Evolutionary conservation across 2,329 filamentous ascomycete genomes (phyloP).

Genomic region (Metarhizium anisopliae): DNA sequence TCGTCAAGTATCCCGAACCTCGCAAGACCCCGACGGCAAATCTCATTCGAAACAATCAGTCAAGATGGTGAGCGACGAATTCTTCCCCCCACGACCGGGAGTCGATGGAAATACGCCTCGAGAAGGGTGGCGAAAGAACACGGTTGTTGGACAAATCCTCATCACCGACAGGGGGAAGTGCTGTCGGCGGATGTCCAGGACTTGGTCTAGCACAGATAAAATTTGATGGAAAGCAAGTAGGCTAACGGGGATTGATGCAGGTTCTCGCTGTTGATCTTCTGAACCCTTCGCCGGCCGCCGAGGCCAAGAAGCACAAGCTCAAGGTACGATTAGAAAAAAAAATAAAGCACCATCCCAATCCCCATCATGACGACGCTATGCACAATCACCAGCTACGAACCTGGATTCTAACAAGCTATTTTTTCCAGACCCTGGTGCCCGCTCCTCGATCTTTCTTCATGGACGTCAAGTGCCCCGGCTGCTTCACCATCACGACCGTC

Average conservation of each 20-base stretch:
- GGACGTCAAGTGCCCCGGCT: constrained; percentile 99
- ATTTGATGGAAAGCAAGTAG: constrained; percentile 11
- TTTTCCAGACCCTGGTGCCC: constrained; percentile 75
- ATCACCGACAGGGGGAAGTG: constrained; percentile 10
- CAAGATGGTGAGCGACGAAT: constrained; percentile 57
- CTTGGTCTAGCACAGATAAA: background rate
- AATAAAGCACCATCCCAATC: constrained; percentile 6
- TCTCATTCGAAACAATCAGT: constrained; percentile 40
- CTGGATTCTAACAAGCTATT: background rate
- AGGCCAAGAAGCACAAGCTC: constrained; percentile 99
- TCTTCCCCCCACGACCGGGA: constrained; percentile 9
- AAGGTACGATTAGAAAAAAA: constrained; percentile 58
- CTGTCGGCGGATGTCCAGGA: constrained; percentile 8
- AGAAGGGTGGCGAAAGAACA: constrained; percentile 1
- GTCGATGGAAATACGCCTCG: constrained; percentile 11
- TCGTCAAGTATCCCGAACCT: constrained; percentile 39
- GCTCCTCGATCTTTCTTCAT: constrained; percentile 99
- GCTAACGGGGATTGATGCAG: constrained; percentile 49
- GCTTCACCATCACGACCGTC: constrained; percentile 99
- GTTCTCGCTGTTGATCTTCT: constrained; percentile 99
- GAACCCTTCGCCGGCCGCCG: constrained; percentile 94
- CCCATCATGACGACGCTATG: constrained; percentile 6
- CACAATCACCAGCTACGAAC: background rate
- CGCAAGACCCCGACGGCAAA: constrained; percentile 35
- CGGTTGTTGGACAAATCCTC: constrained; percentile 7